Percentiles rank a stretch among this genome's conserved stretches.
Evolutionary conservation across 495 filamentous ascomycete species (phyloP).

Genomic region (Penicillium mononematosum): DNA sequence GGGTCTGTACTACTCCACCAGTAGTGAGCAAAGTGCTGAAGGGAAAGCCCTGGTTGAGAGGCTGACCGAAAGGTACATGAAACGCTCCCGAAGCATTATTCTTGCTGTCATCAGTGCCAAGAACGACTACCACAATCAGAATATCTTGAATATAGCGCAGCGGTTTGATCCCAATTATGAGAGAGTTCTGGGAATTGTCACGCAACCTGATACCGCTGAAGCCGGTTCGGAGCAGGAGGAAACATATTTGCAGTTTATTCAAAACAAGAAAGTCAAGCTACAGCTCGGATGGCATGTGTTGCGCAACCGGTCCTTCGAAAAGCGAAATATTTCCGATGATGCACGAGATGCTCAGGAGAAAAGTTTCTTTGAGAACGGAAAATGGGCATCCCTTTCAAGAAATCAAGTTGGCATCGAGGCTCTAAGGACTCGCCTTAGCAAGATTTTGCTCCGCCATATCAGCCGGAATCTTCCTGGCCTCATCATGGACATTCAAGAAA

Average conservation of each 20-base stretch:
- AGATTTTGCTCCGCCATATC: constrained; percentile 42
- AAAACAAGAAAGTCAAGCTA: constrained; percentile 61
- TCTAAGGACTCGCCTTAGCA: constrained; percentile 41
- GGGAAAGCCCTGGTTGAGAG: constrained; percentile 8
- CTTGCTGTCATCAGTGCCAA: constrained; percentile 60
- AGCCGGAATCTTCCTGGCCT: constrained; percentile 37
- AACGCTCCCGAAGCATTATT: constrained; percentile 56
- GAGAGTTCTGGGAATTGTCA: constrained; percentile 54
- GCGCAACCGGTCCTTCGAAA: constrained; percentile 55
- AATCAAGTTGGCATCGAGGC: constrained; percentile 37
- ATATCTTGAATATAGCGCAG: constrained; percentile 33
- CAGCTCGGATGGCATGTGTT: constrained; percentile 70
- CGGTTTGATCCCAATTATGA: constrained; percentile 23
- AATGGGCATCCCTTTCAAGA: constrained; percentile 35
- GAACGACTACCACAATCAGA: constrained; percentile 50
- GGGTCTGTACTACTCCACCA: constrained; percentile 53
- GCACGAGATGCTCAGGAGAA: constrained; percentile 31
- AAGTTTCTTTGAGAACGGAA: constrained; percentile 33
- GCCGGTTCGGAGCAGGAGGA: constrained; percentile 39
- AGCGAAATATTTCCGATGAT: constrained; percentile 26
- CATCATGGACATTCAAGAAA: constrained; percentile 30
- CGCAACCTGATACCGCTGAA: constrained; percentile 43
- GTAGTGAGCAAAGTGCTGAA: constrained; percentile 26
- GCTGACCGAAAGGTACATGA: constrained; percentile 60
- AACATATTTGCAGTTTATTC: constrained; percentile 53